Base-by-base conservation (phyloP, 805 yeast genomes). In the Suhomyces faveliae region DNA sequence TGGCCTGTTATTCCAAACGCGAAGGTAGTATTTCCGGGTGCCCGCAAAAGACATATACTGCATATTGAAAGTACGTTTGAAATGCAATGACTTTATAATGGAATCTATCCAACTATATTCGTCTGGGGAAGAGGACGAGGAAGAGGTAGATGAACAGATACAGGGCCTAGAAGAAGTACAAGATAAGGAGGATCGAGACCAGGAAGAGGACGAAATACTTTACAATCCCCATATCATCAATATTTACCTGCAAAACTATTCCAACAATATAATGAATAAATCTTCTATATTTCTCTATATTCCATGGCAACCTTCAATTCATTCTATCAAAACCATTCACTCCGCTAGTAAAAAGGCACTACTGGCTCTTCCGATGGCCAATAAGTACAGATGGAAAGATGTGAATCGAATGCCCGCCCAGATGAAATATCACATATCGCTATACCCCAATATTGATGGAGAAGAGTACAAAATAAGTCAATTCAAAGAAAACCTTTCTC, bases 231-330 rank as follows among this genome's bases (percentile, higher is more conserved):
- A 42, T 46, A 17, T 51, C 9, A 43, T 43, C 13, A 23, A 39
- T 23, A 39, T 51, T 5, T 54, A 25, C 25, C 49, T 54, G 57
- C 58, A 56, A 30, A 62, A 62, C 46, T 60, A 57, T 50, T 42
- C 54, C 46, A 48, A 51, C 45, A 50, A 43, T 48, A 52, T 37
- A 54, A 38, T 39, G 23, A 27, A 45, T 4, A 51, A 45, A 20
- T 24, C 43, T 6, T 33, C 55, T 8, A 46, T 51, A 7, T 62
- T 52, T 35, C 41, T 49, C 6, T 57, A 53, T 24, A 40, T 61
- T 4, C 60, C 62, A 12, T 61, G 64, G 62, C 23, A 40, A 19
- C 58, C 60, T 3, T 35, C 49, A 20, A 42, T 43, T 2, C 40
- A 38, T 2, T 17, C 30, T 1, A 29, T 46, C 8, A 19, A 19